Evolutionary conservation across 805 yeast species (phyloP), one percentile per base, ranked within the genome.

Genomic region (Nakazawaea peltata): DNA sequence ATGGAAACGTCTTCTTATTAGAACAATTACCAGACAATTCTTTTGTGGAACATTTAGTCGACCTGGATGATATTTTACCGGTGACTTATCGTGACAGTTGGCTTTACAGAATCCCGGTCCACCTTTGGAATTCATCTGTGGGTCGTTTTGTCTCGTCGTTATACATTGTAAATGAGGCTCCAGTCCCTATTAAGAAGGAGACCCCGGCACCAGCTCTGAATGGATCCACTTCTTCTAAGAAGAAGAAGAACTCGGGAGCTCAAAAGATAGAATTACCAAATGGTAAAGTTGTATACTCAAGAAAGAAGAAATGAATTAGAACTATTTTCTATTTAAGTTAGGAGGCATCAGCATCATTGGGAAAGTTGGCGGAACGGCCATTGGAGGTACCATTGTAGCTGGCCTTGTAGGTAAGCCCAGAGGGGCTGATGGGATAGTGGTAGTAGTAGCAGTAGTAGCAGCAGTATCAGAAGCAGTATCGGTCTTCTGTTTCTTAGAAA

Each of bases 191-290:
- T 2, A 37, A 34, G 21, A 36, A 44, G 24, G 26, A 29, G 26
- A 17, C 28, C 7, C 14, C 15, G 8, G 29, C 17, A 16, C 17
- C 16, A 26, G 10, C 19, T 9, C 18, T 16, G 28, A n/a, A n/a
- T n/a, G n/a, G n/a, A n/a, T n/a, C n/a, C n/a, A n/a, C n/a, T n/a
- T 57, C 56, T 41, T 49, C 46, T 32, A 59, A 52, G 40, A 60
- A 59, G 48, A 54, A 57, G 33, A 48, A 45, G 14, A 58, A 49
- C 17, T 55, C 51, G 33, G 74, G 71, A 8, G 65, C 65, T 38
- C 70, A 64, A 43, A 52, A 60, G 30, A n/a, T n/a, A n/a, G 72
- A 63, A 33, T 57, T 77, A 40, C 80, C 81, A 8, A 77, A 77
- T 47, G 84, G 84, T 1, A 76, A 76, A 48, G 71, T 72, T 9